These are phyloP conservation scores for Hygrophoropsis aurantiaca DNA, from an alignment of 768 basidiomycete genomes.

Conservation along the genomic window DNA sequence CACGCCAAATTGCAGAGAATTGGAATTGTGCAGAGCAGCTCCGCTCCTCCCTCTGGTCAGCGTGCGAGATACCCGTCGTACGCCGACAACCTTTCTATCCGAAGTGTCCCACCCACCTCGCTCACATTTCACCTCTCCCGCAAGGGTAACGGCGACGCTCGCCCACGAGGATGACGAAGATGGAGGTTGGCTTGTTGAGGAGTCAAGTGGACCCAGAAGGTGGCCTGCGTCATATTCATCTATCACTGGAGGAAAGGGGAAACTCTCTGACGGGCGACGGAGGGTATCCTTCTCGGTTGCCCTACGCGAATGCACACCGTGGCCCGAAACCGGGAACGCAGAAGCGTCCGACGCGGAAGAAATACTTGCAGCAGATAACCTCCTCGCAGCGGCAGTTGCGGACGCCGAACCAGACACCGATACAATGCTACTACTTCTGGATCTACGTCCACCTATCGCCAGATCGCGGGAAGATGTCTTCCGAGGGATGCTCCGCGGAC, in stretches of 20 bases:
- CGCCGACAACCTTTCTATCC: slow-evolving; percentile 58
- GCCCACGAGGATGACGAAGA: slow-evolving; percentile 52
- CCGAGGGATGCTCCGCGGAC: slow-evolving; percentile 50
- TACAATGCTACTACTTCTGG: slow-evolving; percentile 61
- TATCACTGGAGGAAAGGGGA: slow-evolving; percentile 38
- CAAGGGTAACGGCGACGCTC: slow-evolving; percentile 52
- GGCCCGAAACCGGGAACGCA: slow-evolving; percentile 77
- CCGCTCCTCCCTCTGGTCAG: slow-evolving; percentile 23
- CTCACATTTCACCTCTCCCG: slow-evolving; percentile 62
- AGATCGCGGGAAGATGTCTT: slow-evolving; percentile 45
- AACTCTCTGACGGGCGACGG: slow-evolving; percentile 47
- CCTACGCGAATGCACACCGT: slow-evolving; percentile 74
- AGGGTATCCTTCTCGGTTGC: slow-evolving; percentile 65
- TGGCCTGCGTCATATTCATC: slow-evolving; percentile 27
- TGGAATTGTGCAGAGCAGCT: slow-evolving; percentile 4
- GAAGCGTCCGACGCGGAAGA: slow-evolving; percentile 41
- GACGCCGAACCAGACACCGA: slow-evolving; percentile 44
- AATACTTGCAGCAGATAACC: slow-evolving; percentile 43
- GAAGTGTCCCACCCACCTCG: slow-evolving; percentile 77
- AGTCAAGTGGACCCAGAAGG: slow-evolving; percentile 34
- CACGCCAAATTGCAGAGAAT: slow-evolving; percentile 26
- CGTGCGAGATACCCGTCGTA: slow-evolving; percentile 63
- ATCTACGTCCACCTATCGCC: slow-evolving; percentile 47
- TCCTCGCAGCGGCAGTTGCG: slow-evolving; percentile 43
- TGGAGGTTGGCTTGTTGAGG: slow-evolving; percentile 27